Evolutionary conservation across 2,329 filamentous ascomycete genomes (phyloP), one percentile per base, ranked within the genome.

Genomic region (Xylariales sp.): DNA sequence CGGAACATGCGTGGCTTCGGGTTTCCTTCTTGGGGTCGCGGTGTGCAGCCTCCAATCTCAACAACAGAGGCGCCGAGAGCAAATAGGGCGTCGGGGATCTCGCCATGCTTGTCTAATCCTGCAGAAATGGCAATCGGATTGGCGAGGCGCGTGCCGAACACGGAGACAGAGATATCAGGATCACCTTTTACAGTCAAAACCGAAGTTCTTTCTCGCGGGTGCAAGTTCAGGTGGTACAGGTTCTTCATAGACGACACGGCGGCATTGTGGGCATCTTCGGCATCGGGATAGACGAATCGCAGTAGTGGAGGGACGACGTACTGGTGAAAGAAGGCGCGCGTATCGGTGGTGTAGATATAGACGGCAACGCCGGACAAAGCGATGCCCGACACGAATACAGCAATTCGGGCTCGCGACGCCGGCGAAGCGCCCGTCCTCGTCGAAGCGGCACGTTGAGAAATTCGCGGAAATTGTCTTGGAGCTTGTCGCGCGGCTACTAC

Each of bases 81-180:
- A 77, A 98, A 92, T 43, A 99, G 85, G 14, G 90, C 87, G 75
- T 95, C 92, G 1, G 94, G 92, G 62, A 98, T 90, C 69, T 97
- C 93, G 62, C 91, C 96, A 76, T 97, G 88, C 84, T 99, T 98
- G 83, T 98, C 96, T 50, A 99, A 89, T 9, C 96, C 96, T 5
- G 93, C 96, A n/a, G 93, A 97, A 70, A 97, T 97, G 64, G 92
- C 96, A 75, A 99, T 90, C 1, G 96, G 96, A 80, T 97, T 98
- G 75, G 87, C 84, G 54, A 99, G 82, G 3, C 83, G 85, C 69
- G 91, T 87, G 43, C 92, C 93, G 78, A 97, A 97, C 23, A 98
- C 90, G 12, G 77, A 77, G 14, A 83, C 76, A 7, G 80, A 78
- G 39, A 86, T 74, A 58, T 80, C 82, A 3, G 77, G 70, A 30